Percentiles rank a stretch among this genome's conserved stretches.
phyloP scores from a whole-genome alignment of 2,329 filamentous ascomycete genomes.

The Fusarium secorum region DNA sequence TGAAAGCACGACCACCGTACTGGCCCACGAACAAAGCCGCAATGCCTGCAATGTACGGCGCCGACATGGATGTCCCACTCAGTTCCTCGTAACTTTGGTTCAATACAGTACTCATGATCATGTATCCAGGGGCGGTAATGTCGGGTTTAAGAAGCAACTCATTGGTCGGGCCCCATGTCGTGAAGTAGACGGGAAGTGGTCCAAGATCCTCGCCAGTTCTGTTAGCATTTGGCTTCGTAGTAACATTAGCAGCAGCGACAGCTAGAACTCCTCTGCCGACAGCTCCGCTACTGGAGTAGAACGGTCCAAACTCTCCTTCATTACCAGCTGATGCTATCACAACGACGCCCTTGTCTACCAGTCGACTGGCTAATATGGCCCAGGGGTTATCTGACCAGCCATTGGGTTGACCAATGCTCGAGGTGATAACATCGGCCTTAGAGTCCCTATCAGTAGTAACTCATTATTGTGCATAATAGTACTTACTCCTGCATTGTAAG shows the following conservation, averaged over 20 bases:
- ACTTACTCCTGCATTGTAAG: conserved; percentile 47
- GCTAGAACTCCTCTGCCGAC: conserved; percentile 47
- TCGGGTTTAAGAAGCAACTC: conserved; percentile 61
- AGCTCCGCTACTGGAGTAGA: conserved; percentile 51
- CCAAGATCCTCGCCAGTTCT: conserved; percentile 37
- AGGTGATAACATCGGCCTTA: conserved; percentile 55
- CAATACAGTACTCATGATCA: conserved; percentile 59
- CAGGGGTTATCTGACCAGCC: conserved; percentile 54
- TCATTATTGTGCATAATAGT: neutral
- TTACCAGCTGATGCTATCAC: conserved; percentile 62
- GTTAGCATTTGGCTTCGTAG: conserved; percentile 51
- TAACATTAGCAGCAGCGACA: conserved; percentile 51
- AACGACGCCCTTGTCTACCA: conserved; percentile 56
- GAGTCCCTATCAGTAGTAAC: neutral
- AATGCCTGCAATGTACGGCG: conserved; percentile 62
- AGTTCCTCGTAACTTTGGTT: conserved; percentile 54
- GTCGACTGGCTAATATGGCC: conserved; percentile 52
- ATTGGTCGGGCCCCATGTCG: conserved; percentile 61
- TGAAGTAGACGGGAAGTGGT: conserved; percentile 55
- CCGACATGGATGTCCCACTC: conserved; percentile 65
- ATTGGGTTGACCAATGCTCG: conserved; percentile 49
- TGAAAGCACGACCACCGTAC: conserved; percentile 50
- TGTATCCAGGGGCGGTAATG: conserved; percentile 57
- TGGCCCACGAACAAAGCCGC: conserved; percentile 56
- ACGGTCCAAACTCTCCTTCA: conserved; percentile 57